phyloP scores from a whole-genome alignment of 179 eudicot species.

The Beta lomatogona region DNA sequence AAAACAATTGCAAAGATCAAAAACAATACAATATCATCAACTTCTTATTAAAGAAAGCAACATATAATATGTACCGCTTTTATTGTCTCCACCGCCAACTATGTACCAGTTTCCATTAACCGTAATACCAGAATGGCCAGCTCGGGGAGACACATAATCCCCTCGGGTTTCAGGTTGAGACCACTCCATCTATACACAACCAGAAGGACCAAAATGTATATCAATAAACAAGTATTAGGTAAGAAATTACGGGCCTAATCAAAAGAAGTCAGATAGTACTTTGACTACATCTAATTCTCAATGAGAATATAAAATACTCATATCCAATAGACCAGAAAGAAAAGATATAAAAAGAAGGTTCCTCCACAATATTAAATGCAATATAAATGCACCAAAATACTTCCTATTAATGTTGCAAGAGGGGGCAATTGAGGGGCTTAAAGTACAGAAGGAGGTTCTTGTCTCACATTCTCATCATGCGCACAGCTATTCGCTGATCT shows the following conservation, averaged over 20 bases:
- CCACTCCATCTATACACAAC: slow-evolving; percentile 83
- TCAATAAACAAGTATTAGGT: no score
- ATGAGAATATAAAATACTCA: neutral
- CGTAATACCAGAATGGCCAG: slow-evolving; percentile 83
- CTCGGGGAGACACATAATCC: slow-evolving; percentile 69
- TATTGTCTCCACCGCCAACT: slow-evolving; percentile 97
- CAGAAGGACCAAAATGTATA: neutral
- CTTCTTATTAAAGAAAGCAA: slow-evolving; percentile 7
- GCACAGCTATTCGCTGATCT: neutral
- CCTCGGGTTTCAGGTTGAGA: slow-evolving; percentile 89
- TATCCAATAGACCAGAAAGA: neutral
- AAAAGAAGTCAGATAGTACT: neutral
- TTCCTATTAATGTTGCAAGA: neutral
- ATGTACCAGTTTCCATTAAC: slow-evolving; percentile 80
- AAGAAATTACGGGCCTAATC: neutral
- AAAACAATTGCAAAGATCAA: neutral
- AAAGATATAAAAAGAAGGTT: neutral
- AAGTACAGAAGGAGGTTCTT: neutral
- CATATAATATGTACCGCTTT: slow-evolving; percentile 52
- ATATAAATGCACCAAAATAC: slow-evolving; percentile 1
- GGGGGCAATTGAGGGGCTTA: neutral
- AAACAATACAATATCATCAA: neutral
- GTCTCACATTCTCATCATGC: neutral
- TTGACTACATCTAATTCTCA: neutral
- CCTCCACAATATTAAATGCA: neutral